Percentiles rank a stretch among this genome's conserved stretches.
phyloP scores from a whole-genome alignment of 495 filamentous ascomycete genomes.

The Aspergillus saccharolyticus region DNA sequence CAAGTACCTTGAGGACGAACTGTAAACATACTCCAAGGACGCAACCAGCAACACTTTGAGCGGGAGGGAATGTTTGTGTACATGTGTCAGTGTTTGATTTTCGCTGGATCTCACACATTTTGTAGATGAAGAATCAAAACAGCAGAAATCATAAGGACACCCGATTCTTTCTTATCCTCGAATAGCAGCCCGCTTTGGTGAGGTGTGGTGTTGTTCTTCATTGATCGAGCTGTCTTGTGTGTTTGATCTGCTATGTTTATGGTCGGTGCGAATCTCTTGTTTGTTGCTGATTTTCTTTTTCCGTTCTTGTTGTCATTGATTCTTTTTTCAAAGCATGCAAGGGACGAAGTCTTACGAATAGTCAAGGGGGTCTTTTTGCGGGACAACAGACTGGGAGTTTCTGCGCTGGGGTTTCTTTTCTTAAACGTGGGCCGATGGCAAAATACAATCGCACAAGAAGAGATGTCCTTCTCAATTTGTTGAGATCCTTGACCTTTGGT shows the following conservation, averaged over 20 bases:
- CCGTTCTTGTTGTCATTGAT: not conserved
- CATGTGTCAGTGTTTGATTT: not conserved
- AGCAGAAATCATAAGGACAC: not conserved
- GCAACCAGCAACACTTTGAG: not conserved
- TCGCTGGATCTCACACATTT: not conserved
- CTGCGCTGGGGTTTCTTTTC: no score
- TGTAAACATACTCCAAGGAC: slow-evolving; percentile 44
- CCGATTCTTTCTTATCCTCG: no score
- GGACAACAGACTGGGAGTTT: no score
- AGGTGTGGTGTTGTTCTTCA: no score
- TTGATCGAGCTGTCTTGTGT: no score
- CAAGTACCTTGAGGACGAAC: slow-evolving; percentile 91
- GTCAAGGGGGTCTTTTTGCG: no score
- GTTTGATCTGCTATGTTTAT: not conserved
- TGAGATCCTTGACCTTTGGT: no score
- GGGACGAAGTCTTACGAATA: not conserved
- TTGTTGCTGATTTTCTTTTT: not conserved
- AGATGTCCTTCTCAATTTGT: no score
- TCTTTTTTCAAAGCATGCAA: not conserved
- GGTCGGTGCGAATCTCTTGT: not conserved
- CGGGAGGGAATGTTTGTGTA: not conserved
- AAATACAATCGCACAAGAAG: no score
- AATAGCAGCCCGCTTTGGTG: no score
- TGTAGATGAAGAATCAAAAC: not conserved
- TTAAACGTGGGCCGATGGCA: no score